A percentile compares a stretch with the other conserved stretches of the same genome.
These are phyloP conservation scores for Naematelia aurantialba DNA, from an alignment of 768 basidiomycete genomes.

Conservation along the genomic window DNA sequence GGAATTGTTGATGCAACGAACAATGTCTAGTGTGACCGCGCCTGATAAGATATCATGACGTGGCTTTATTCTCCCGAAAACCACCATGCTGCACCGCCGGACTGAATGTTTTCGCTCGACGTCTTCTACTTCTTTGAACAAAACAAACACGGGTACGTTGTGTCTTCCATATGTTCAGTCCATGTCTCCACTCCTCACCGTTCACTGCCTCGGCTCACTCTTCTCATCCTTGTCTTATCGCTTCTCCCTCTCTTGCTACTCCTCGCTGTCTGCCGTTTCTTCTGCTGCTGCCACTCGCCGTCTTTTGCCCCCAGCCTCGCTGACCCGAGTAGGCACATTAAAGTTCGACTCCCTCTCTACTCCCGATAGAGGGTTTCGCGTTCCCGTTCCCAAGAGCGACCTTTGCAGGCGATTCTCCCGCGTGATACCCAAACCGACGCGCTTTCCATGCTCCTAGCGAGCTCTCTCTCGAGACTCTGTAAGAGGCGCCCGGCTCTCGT, in stretches of 20 bases:
- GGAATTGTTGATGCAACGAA: too few relatives aligned
- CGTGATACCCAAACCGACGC: slow-evolving; percentile 29
- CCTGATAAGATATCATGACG: neutral
- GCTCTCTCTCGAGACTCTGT: neutral
- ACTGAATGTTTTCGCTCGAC: neutral
- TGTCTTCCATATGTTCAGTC: neutral
- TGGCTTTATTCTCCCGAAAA: neutral
- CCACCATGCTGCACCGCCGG: neutral
- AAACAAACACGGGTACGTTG: slow-evolving; percentile 10
- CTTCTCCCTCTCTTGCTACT: neutral
- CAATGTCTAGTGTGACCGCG: too few relatives aligned
- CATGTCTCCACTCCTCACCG: neutral
- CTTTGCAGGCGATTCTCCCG: slow-evolving; percentile 6
- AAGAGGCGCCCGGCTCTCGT: neutral
- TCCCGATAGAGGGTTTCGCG: slow-evolving; percentile 48
- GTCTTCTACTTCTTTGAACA: slow-evolving; percentile 13
- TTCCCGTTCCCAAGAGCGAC: slow-evolving; percentile 51
- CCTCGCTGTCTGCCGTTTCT: neutral
- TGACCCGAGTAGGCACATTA: slow-evolving; percentile 39
- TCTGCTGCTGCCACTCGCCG: too few relatives aligned
- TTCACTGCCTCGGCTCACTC: neutral
- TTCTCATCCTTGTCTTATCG: neutral
- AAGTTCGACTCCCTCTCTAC: slow-evolving; percentile 49
- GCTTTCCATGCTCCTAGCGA: neutral
- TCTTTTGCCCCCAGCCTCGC: neutral